Base-by-base conservation (phyloP, 495 filamentous ascomycete genomes). In the Podospora anserina region DNA sequence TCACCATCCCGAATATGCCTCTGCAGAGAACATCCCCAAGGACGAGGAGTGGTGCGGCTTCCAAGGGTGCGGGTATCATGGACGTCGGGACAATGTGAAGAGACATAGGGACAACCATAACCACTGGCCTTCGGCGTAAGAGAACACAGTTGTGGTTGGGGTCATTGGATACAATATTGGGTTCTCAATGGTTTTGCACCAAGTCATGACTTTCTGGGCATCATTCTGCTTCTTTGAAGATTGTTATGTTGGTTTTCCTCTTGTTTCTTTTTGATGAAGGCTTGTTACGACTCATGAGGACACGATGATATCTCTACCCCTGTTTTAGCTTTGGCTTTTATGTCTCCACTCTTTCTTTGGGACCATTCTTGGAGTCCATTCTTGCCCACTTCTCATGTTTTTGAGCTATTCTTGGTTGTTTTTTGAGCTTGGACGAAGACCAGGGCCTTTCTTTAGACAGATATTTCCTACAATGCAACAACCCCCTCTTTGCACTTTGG, bases 31-130 rank as follows among this genome's bases (percentile, higher is more conserved):
- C 0, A 26, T 70, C 0, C 69, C 67, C 0, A 54, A 54, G 15
- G 69, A 70, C 6, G 27, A 70, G 34, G 59, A 61, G 1, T 0
- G 0, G n/a, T 75, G 73, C 49, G 28, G 30, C 1, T 63, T 49
- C 11, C 63, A 32, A 0, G 30, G 19, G 6, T 75, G 73, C 23
- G 44, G 23, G 23, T 66, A 73, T 28, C 28, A 23, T 27, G 71
- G 69, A 0, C 16, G 73, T 15, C 64, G 44, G 27, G 73, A 75
- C 55, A 73, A 73, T 16, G 53, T 73, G 4, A 61, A 61, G 30
- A 49, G 71, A n/a, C 71, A 73, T 44, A 2, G 30, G 61, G 60
- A 68, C 26, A 57, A 2, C 6, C 28, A 68, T 16, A 49, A 49
- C 2, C 66, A 68, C 56, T 63, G 66, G 27, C 30, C 18, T 9